Base-by-base conservation (phyloP, 768 basidiomycete genomes). In the Mycena belliarum region DNA sequence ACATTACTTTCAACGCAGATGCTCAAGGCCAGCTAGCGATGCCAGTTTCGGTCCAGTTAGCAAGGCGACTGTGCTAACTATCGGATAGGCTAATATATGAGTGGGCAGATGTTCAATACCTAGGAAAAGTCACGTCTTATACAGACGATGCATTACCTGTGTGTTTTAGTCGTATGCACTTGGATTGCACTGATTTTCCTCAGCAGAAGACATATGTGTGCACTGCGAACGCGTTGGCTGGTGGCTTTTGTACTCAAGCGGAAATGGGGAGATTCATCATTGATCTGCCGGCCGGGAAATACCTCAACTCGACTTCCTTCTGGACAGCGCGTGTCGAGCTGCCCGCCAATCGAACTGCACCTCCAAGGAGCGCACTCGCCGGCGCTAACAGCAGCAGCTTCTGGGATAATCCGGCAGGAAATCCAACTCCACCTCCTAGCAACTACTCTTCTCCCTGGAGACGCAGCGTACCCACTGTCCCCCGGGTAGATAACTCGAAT, bases 141-240 rank as follows among this genome's bases (percentile, higher is more conserved):
- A 72, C 69, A 6, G 79, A 85, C 60, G 80, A 83, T 37, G 75
- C 76, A 53, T 67, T 88, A 48, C 89, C 89, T 62, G 89, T 94
- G 72, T 83, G 86, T 75, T 59, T 49, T 54, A n/a, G 6, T 32
- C 16, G 5, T 23, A 47, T 33, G 29, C 46, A 29, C 14, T 9
- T 21, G 46, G 21, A 44, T n/a, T n/a, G n/a, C 42, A 28, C 55
- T 61, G 45, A 63, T 52, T 57, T 48, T 44, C 61, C 18, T 60
- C 48, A 80, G 75, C 84, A 98, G 94, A 93, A 89, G 76, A 91
- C 90, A 23, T 99, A 93, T 65, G 83, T 99, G 26, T 99, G 97
- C 74, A 98, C 96, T 2, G 83, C 91, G 2, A 86, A 80, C 56
- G 89, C 92, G 21, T 80, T 94, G 38, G 76, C 80, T 15, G 79